These are phyloP conservation scores for Capsicum rhomboideum DNA, from an alignment of 257 asterid genomes.

Conservation along the genomic window DNA sequence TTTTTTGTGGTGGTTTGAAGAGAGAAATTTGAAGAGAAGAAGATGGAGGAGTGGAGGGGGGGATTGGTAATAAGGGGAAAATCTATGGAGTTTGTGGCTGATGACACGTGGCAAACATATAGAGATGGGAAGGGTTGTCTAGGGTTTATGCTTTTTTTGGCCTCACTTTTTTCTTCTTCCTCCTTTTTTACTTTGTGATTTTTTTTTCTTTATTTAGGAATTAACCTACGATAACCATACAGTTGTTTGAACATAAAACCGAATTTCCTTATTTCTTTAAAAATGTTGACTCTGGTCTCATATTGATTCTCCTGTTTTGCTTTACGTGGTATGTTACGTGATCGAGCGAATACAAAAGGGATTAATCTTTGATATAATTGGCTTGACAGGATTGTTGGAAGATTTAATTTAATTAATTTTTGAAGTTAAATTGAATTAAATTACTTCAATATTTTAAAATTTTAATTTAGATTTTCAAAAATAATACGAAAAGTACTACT, in stretches of 20 bases:
- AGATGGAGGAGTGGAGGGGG: not conserved
- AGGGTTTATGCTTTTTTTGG: constrained; percentile 29
- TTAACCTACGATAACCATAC: not conserved
- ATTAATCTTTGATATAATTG: no score
- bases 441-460: not conserved
- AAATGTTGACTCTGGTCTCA: no score
- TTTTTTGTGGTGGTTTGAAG: not conserved
- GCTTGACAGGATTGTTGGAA: no score
- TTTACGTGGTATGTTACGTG: no score
- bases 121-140: constrained; percentile 30
- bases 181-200: rapidly evolving
- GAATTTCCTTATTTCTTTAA: not conserved
- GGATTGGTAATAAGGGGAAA: constrained; percentile 4
- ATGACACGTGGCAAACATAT: constrained; percentile 46
- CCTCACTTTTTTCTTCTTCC: not conserved
- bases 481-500: no score
- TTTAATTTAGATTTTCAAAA: no score
- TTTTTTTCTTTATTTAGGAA: not conserved
- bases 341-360: no score
- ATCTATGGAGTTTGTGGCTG: constrained; percentile 20
- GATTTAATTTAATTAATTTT: not conserved
- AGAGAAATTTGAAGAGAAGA: not conserved
- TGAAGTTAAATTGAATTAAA: not conserved
- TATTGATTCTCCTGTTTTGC: no score
- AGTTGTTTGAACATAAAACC: not conserved